A percentile compares a stretch with the other conserved stretches of the same genome.
Evolutionary conservation across 2,329 filamentous ascomycete species (phyloP).

Genomic region (Monilinia aucupariae): DNA sequence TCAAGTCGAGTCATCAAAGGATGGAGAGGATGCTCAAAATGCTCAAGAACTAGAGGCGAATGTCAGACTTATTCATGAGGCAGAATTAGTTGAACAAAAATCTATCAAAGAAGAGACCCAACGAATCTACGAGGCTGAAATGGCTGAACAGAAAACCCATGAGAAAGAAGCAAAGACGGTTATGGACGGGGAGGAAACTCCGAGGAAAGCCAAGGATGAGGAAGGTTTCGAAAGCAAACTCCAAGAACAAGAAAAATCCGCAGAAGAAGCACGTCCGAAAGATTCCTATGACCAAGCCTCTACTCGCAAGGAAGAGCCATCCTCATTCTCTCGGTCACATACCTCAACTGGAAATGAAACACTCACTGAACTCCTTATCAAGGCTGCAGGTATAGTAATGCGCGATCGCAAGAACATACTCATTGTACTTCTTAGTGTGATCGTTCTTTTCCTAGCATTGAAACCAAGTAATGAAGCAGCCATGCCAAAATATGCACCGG

Average conservation of each 20-base stretch:
- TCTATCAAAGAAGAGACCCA: constrained; percentile 31
- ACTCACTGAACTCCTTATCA: constrained; percentile 49
- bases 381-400: constrained; percentile 49
- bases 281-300: constrained; percentile 48
- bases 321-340: not conserved
- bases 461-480: constrained; percentile 16
- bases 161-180: constrained; percentile 46
- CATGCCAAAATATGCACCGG: not conserved
- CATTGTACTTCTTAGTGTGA: constrained; percentile 49
- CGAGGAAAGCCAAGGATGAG: constrained; percentile 24
- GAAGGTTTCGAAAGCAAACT: constrained; percentile 48
- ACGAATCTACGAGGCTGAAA: constrained; percentile 10
- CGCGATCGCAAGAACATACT: constrained; percentile 55
- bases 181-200: constrained; percentile 45
- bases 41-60: not conserved
- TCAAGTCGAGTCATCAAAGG: not conserved
- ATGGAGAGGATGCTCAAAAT: not conserved
- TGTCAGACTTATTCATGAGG: constrained; percentile 5
- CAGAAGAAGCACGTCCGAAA: constrained; percentile 47
- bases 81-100: constrained; percentile 7
- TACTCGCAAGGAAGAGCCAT: not conserved
- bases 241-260: constrained; percentile 32
- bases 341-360: constrained; percentile 37
- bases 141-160: constrained; percentile 13
- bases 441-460: constrained; percentile 49